Conservation (phyloP, 2,329 filamentous ascomycete genomes). For the Xylaria sp. region DNA sequence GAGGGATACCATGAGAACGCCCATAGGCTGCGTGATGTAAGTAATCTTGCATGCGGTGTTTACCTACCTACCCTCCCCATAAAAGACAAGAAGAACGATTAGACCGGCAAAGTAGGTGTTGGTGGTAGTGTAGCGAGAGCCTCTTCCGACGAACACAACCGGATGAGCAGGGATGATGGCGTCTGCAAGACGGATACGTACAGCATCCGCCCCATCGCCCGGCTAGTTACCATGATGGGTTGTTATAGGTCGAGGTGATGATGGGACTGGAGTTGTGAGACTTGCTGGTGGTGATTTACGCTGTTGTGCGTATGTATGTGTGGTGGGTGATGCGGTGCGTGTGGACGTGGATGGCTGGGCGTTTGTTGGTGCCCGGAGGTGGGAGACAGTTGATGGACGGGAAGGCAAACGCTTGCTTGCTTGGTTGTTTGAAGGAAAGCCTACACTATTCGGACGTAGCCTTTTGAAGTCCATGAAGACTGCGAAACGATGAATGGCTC, state of each 20-base stretch:
- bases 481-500: constrained; percentile 13
- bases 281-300: constrained; percentile 9
- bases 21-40: constrained; percentile 7
- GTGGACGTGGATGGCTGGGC: constrained; percentile 2
- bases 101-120: constrained; percentile 5
- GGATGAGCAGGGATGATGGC: constrained; percentile 16
- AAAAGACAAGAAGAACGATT: constrained; percentile 4
- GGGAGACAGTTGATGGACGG: not conserved
- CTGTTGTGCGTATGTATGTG: not conserved
- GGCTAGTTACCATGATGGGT: constrained; percentile 14
- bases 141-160: constrained; percentile 16
- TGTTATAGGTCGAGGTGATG: constrained; percentile 4
- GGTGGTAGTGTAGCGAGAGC: constrained; percentile 14
- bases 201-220: constrained; percentile 14
- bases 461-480: not conserved
- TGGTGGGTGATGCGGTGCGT: too few relatives aligned
- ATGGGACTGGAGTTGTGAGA: not conserved
- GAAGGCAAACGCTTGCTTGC: too few relatives aligned
- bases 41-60: constrained; percentile 7
- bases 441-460: too few relatives aligned
- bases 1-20: not conserved
- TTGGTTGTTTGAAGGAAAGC: too few relatives aligned
- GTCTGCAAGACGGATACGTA: constrained; percentile 15
- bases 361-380: constrained; percentile 11
- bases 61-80: constrained; percentile 4